Percentiles rank a stretch among this genome's conserved stretches.
Evolutionary conservation across 2,329 filamentous ascomycete species (phyloP).

Genomic region (Fusarium sp.): DNA sequence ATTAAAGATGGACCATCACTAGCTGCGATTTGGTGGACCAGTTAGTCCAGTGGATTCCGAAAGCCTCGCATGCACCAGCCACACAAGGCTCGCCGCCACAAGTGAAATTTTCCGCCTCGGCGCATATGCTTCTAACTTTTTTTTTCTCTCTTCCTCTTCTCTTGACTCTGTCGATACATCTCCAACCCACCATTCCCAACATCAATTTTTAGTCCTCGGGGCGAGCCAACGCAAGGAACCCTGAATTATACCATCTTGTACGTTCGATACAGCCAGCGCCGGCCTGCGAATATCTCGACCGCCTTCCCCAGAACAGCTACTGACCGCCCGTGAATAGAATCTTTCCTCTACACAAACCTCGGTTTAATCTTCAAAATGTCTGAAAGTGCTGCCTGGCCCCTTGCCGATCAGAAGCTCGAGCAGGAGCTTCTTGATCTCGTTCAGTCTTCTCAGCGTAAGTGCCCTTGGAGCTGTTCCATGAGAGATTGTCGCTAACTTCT

Average conservation of each 20-base stretch:
- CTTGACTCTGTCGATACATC: slow-evolving; percentile 31
- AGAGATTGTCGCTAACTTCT: slow-evolving; percentile 1
- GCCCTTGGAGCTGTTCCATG: neutral
- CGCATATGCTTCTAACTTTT: slow-evolving; percentile 32
- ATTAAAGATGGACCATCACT: slow-evolving; percentile 29
- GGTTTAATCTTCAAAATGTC: slow-evolving; percentile 40
- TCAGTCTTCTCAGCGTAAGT: slow-evolving; percentile 71
- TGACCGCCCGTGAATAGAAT: slow-evolving; percentile 26
- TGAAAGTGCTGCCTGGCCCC: slow-evolving; percentile 68
- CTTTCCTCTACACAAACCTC: slow-evolving; percentile 30
- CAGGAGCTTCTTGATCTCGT: slow-evolving; percentile 86
- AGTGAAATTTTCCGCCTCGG: slow-evolving; percentile 42
- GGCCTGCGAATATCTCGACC: neutral
- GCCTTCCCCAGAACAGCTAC: neutral
- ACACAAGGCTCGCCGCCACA: slow-evolving; percentile 37
- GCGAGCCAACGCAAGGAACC: slow-evolving; percentile 73
- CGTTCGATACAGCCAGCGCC: neutral
- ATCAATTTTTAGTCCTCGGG: slow-evolving; percentile 52
- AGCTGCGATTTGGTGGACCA: neutral
- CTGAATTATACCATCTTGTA: slow-evolving; percentile 51
- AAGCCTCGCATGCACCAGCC: slow-evolving; percentile 23
- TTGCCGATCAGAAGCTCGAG: slow-evolving; percentile 78
- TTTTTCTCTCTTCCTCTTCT: slow-evolving; percentile 33
- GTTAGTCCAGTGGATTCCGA: neutral
- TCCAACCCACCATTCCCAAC: slow-evolving; percentile 27